A percentile compares a stretch with the other conserved stretches of the same genome.
phyloP scores from a whole-genome alignment of 306 rosid genomes.

The Hippophae tibetana region DNA sequence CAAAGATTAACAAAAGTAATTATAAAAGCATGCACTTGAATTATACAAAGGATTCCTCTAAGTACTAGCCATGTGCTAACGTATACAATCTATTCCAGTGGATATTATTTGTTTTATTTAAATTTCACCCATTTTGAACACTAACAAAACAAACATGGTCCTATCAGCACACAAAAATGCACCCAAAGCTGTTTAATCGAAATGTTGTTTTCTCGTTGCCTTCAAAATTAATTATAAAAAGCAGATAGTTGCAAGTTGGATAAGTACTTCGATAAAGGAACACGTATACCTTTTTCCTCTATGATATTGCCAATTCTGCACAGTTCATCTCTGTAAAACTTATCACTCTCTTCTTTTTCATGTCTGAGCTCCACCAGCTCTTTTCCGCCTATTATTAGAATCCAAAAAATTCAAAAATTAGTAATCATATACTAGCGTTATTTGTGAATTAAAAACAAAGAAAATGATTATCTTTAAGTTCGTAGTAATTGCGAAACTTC shows the following conservation, averaged over 20 bases:
- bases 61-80: no score
- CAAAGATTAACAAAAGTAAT: no score
- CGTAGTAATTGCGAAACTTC: not conserved
- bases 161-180: no score
- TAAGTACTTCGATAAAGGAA: constrained; percentile 11
- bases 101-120: no score
- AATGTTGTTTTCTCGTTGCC: no score
- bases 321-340: constrained; percentile 44
- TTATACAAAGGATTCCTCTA: no score
- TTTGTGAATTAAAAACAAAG: not conserved
- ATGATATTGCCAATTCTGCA: constrained; percentile 39
- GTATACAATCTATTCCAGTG: no score
- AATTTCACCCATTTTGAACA: no score
- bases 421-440: not conserved
- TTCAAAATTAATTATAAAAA: no score
- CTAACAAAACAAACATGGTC: no score
- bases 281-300: constrained; percentile 52
- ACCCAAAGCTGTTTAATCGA: no score
- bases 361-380: constrained; percentile 50
- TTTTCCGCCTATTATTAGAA: constrained; percentile 43
- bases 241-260: not conserved
- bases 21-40: no score
- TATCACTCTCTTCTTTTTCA: constrained; percentile 47
- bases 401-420: constrained; percentile 11
- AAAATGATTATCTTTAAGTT: not conserved